phyloP scores from a whole-genome alignment of 805 yeast genomes.

The Teunomyces kruisii region DNA sequence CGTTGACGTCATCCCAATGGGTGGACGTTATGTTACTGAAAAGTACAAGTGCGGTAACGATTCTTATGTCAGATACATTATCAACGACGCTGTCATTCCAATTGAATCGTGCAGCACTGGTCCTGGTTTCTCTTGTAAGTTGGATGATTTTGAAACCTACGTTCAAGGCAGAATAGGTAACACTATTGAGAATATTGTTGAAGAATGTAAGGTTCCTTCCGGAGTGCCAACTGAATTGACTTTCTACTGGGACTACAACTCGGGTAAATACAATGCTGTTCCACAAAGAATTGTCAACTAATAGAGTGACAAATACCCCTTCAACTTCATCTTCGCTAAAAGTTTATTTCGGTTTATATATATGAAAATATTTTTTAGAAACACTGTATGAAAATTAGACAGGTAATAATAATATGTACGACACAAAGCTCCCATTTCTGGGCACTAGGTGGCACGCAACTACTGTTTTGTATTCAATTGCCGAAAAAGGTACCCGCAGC shows the following conservation, averaged over 20 bases:
- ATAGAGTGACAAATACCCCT: neutral
- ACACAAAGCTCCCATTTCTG: neutral
- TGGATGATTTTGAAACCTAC: conserved; percentile 17
- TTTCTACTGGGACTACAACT: conserved; percentile 43
- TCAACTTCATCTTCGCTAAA: neutral
- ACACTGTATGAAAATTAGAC: no score
- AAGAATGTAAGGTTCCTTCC: conserved; percentile 28
- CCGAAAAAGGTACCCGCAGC: neutral
- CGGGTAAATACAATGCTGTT: conserved; percentile 19
- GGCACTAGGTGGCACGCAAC: neutral
- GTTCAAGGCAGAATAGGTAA: conserved; percentile 5
- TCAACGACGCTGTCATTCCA: conserved; percentile 16
- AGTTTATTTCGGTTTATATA: neutral
- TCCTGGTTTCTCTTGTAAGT: conserved; percentile 24
- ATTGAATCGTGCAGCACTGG: conserved; percentile 11
- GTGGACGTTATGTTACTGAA: conserved; percentile 13
- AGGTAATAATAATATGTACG: no score
- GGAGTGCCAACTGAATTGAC: conserved; percentile 27
- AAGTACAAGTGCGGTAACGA: conserved; percentile 10
- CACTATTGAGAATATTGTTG: conserved; percentile 16
- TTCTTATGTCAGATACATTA: conserved; percentile 11
- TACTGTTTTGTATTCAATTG: no score
- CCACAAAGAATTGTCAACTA: conserved; percentile 2
- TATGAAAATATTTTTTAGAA: neutral
- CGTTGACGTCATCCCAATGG: conserved; percentile 13